These are phyloP conservation scores for Scheffersomyces ergatensis DNA, from an alignment of 805 yeast species.

Conservation along the genomic window DNA sequence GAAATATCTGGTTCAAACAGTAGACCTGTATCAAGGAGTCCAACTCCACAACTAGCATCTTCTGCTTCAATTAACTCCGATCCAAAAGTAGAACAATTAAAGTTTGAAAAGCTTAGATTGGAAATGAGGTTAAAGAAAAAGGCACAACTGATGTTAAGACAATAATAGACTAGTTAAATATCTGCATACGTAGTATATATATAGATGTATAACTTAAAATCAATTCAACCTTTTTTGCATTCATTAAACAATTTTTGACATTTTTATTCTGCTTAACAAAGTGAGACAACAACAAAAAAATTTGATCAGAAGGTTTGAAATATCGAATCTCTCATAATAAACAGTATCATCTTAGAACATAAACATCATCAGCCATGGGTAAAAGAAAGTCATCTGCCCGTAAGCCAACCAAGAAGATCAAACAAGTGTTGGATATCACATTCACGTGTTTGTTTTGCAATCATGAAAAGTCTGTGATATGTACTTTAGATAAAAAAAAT, in stretches of 20 bases:
- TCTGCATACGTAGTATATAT: too few species aligned
- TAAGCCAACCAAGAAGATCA: constrained; percentile 74
- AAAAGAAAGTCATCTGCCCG: constrained; percentile 76
- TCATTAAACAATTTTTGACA: too few species aligned
- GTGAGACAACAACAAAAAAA: too few species aligned
- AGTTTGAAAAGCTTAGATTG: constrained; percentile 44
- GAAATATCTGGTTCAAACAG: constrained; percentile 12
- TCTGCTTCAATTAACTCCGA: constrained; percentile 3
- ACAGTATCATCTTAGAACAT: too few species aligned
- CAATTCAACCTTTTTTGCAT: too few species aligned
- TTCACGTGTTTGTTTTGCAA: constrained; percentile 94
- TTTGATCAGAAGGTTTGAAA: too few species aligned
- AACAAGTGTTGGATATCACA: constrained; percentile 73
- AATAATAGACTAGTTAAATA: constrained; percentile 1
- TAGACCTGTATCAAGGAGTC: constrained; percentile 4
- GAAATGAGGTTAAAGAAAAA: constrained; percentile 48
- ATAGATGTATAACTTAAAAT: too few species aligned
- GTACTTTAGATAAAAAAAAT: constrained; percentile 82
- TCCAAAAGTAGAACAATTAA: constrained; percentile 32
- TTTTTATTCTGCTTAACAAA: too few species aligned
- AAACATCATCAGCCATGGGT: constrained; percentile 43
- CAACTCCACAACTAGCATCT: constrained; percentile 1
- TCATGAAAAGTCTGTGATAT: constrained; percentile 88
- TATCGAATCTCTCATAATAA: too few species aligned
- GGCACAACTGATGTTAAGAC: constrained; percentile 31